Evolutionary conservation across 768 basidiomycete genomes (phyloP).

Genomic region (Dentipellis fragilis): DNA sequence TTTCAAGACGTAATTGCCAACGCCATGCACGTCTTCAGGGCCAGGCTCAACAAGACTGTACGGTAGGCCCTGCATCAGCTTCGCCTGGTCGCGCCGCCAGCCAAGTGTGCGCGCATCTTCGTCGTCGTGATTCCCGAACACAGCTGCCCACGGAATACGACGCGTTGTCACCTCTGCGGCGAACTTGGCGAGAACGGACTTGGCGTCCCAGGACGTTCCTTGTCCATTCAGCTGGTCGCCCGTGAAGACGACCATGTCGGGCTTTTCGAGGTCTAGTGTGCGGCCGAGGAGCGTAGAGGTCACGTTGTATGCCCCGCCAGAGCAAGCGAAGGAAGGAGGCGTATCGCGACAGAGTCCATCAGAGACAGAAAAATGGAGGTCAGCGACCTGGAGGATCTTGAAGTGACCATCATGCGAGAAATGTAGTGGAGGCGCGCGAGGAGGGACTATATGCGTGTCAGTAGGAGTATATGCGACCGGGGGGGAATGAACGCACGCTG

Average conservation of each 20-base stretch:
- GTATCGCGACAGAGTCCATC: slow-evolving; percentile 74
- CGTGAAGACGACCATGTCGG: slow-evolving; percentile 84
- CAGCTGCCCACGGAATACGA: slow-evolving; percentile 79
- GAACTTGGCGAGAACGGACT: slow-evolving; percentile 85
- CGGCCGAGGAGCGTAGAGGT: slow-evolving; percentile 64
- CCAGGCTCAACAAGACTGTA: slow-evolving; percentile 78
- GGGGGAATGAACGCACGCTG: slow-evolving; percentile 38
- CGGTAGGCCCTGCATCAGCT: slow-evolving; percentile 67
- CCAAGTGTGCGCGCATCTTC: slow-evolving; percentile 41
- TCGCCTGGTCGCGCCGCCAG: slow-evolving; percentile 53
- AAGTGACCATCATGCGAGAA: slow-evolving; percentile 79
- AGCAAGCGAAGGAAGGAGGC: slow-evolving; percentile 27
- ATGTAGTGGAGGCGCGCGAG: slow-evolving; percentile 67
- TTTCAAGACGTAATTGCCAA: slow-evolving; percentile 86
- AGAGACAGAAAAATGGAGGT: slow-evolving; percentile 85
- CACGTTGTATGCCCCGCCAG: slow-evolving; percentile 62
- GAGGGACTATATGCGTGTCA: slow-evolving; percentile 36
- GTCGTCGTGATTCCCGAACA: slow-evolving; percentile 94
- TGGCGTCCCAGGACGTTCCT: slow-evolving; percentile 79
- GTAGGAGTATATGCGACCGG: background rate
- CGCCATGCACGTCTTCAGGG: slow-evolving; percentile 77
- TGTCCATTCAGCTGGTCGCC: slow-evolving; percentile 96
- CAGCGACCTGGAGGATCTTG: slow-evolving; percentile 86
- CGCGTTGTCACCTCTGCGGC: slow-evolving; percentile 64
- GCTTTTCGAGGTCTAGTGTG: slow-evolving; percentile 71